Percentiles rank a stretch among this genome's conserved stretches.
Conservation (phyloP, 2,329 filamentous ascomycete genomes). For the Xylaria sp. region DNA sequence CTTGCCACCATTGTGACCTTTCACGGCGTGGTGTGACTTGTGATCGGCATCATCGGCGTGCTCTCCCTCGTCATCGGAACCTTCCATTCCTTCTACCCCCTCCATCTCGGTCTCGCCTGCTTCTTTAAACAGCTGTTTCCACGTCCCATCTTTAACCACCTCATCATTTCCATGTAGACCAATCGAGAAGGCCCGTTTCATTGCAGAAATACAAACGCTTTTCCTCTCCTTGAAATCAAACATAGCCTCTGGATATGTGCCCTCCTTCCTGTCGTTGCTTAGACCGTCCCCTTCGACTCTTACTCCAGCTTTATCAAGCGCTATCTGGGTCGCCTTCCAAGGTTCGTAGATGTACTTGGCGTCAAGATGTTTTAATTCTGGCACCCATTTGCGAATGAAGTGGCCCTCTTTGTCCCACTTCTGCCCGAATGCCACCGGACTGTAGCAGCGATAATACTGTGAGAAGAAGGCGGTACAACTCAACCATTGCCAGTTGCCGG, state of each 20-base stretch:
- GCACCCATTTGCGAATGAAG: conserved; percentile 73
- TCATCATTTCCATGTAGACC: conserved; percentile 73
- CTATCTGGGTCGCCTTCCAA: conserved; percentile 75
- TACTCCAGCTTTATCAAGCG: conserved; percentile 76
- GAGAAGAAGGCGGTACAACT: conserved; percentile 79
- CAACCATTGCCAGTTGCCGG: conserved; percentile 83
- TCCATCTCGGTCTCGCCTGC: conserved; percentile 56
- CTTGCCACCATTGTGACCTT: conserved; percentile 32
- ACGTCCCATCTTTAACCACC: conserved; percentile 70
- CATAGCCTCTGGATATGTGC: conserved; percentile 78
- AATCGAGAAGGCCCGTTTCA: conserved; percentile 77
- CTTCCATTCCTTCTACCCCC: conserved; percentile 52
- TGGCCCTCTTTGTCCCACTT: conserved; percentile 78
- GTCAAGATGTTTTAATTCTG: conserved; percentile 71
- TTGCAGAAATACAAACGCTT: conserved; percentile 70
- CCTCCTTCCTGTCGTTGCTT: conserved; percentile 53
- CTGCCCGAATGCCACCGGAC: conserved; percentile 76
- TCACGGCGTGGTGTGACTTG: conserved; percentile 19
- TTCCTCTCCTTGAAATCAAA: conserved; percentile 77
- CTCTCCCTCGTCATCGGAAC: conserved; percentile 46
- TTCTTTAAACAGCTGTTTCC: conserved; percentile 60
- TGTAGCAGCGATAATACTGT: conserved; percentile 78
- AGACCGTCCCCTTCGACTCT: conserved; percentile 63
- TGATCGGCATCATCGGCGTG: conserved; percentile 36
- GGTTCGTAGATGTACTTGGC: conserved; percentile 83